Percentiles rank a stretch among this genome's conserved stretches.
These are phyloP conservation scores for Obelidium mucronatum DNA, from an alignment of 192 early-diverging fungal species.

Conservation along the genomic window DNA sequence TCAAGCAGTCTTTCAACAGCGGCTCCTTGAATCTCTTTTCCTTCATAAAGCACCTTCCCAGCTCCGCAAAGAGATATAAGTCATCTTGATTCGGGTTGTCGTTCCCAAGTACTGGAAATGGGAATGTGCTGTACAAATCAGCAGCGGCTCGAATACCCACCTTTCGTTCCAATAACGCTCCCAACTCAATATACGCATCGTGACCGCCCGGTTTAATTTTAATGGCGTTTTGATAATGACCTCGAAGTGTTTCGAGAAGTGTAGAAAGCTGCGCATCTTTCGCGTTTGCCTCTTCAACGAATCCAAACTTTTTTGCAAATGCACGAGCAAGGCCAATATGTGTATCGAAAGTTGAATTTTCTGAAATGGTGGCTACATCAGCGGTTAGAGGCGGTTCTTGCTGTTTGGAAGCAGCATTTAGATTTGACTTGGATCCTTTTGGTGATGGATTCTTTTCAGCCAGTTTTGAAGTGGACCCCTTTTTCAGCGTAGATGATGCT, in stretches of 20 bases:
- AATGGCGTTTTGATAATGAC: conserved; percentile 33
- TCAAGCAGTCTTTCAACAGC: conserved; percentile 42
- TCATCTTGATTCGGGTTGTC: conserved; percentile 48
- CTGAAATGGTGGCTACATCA: not conserved
- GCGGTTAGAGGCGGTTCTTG: not conserved
- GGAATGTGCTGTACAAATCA: conserved; percentile 46
- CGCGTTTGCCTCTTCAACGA: conserved; percentile 9
- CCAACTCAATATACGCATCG: conserved; percentile 63
- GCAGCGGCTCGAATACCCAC: conserved; percentile 31
- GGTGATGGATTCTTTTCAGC: conserved; percentile 28
- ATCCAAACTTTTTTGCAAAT: conserved; percentile 28
- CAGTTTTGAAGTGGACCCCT: not conserved
- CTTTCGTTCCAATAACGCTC: conserved; percentile 41
- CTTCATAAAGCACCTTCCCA: conserved; percentile 56
- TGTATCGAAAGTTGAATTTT: conserved; percentile 18
- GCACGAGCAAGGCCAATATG: conserved; percentile 44
- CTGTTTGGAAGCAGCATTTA: not conserved
- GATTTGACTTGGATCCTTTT: not conserved
- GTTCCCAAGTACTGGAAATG: conserved; percentile 34
- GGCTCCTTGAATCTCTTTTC: conserved; percentile 54
- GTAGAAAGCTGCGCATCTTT: conserved; percentile 1
- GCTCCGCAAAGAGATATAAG: conserved; percentile 51
- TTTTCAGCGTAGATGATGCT: conserved; percentile 16
- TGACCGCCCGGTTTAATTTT: conserved; percentile 26
- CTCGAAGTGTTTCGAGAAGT: not conserved